These are phyloP conservation scores for Mycosphaerella sp. DNA, from an alignment of 2,329 filamentous ascomycete genomes.

Conservation along the genomic window DNA sequence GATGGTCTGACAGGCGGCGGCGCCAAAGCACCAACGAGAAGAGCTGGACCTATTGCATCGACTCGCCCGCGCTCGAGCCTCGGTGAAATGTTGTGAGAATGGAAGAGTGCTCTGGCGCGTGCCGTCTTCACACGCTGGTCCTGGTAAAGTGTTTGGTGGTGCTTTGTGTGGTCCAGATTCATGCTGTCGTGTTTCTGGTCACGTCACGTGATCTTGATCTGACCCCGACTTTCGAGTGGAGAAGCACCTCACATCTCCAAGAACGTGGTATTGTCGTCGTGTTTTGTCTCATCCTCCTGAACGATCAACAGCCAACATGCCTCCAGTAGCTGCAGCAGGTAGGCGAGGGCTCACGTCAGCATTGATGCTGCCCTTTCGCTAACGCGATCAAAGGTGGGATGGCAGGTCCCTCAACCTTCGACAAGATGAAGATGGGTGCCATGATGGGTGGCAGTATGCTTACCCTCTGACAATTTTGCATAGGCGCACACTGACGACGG, in stretches of 20 bases:
- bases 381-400: slow-evolving; percentile 21
- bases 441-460: slow-evolving; percentile 95
- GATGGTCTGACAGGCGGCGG: slow-evolving; percentile 4
- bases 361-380: background rate
- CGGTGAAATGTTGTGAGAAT: background rate
- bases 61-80: background rate
- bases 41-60: slow-evolving; percentile 9
- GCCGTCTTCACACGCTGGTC: background rate
- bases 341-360: background rate
- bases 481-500: background rate
- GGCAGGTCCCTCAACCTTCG: slow-evolving; percentile 58
- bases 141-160: background rate
- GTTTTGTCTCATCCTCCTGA: background rate
- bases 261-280: background rate
- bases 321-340: slow-evolving; percentile 30
- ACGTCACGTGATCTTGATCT: background rate
- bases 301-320: slow-evolving; percentile 25
- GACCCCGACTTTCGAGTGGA: background rate
- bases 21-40: slow-evolving; percentile 8
- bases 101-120: background rate
- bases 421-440: slow-evolving; percentile 92
- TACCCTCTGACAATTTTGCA: background rate
- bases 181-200: background rate
- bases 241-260: background rate
- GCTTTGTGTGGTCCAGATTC: background rate